Percentiles rank a stretch among this genome's conserved stretches.
Evolutionary conservation across 768 basidiomycete genomes (phyloP).

Genomic region (Solioccasus polychromus): DNA sequence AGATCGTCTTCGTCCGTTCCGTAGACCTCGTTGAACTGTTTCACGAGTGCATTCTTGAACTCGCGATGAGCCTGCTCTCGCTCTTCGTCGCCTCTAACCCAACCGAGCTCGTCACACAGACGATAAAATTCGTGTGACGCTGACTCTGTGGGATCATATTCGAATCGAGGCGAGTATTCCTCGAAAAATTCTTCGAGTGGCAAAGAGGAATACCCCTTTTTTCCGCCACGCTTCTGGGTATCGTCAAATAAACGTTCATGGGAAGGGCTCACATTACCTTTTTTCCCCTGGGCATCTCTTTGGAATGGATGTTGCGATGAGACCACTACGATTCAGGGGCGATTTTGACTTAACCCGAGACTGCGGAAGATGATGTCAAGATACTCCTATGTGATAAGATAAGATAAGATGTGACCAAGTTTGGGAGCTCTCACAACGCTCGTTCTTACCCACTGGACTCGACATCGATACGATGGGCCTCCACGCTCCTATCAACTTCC

Average conservation of each 20-base stretch:
- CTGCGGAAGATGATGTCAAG: too few species aligned
- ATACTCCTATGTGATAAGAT: neutral
- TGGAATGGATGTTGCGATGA: too few species aligned
- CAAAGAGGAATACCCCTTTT: neutral
- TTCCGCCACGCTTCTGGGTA: neutral
- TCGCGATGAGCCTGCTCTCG: neutral
- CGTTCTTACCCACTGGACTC: neutral
- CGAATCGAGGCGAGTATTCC: neutral
- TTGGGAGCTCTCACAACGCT: too few species aligned
- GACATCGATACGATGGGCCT: constrained; percentile 56
- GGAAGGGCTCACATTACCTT: neutral
- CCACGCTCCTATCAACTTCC: constrained; percentile 81
- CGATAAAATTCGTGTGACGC: constrained; percentile 18
- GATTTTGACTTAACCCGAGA: too few species aligned
- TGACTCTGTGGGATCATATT: constrained; percentile 6
- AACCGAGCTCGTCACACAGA: constrained; percentile 10
- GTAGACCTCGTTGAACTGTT: constrained; percentile 15
- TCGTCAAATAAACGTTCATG: neutral
- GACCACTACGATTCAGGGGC: too few species aligned
- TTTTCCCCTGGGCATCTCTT: neutral
- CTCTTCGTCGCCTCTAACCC: neutral
- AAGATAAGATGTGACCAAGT: constrained; percentile 4
- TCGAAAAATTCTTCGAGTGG: constrained; percentile 6
- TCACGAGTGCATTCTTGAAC: constrained; percentile 13
- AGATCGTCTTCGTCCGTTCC: constrained; percentile 7